Base-by-base conservation (phyloP, 345 rosid species). In the Tarenaya hassleriana region DNA sequence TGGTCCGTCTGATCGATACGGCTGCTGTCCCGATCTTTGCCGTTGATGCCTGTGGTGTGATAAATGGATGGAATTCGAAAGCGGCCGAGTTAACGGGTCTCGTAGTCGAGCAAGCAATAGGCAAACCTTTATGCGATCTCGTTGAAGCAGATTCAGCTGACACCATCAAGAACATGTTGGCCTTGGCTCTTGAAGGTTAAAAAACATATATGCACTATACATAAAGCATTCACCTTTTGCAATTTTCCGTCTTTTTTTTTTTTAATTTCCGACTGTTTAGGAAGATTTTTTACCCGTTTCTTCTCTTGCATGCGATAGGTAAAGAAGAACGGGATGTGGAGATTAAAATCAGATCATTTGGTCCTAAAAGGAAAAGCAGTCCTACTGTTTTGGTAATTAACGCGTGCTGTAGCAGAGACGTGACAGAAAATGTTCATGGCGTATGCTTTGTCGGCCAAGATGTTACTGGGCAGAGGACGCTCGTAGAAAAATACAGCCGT, bases 381-480 rank as follows among this genome's bases (percentile, higher is more conserved):
- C 88, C 91, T 16, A 52, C 82, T 21, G 53, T 64, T 49, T 67
- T 88, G 62, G 71, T 80, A 34, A 82, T 80, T 55, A 88, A 78
- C 64, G 79, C 86, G 48, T 88, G 96, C 68, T 80, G 86, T 71
- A 84, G 78, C 70, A 73, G 81, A 58, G 91, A 80, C 55, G 41
- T 52, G 10, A 55, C 41, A 63, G 81, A 69, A 46, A 82, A 70
- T 44, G 72, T 88, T 49, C 74, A 63, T 44, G 95, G 96, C 29
- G 71, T 84, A 47, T 88, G 96, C 74, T 84, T 88, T 44, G 70
- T 82, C 45, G 96, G 81, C 50, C 95, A 88, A 75, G 96, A 88
- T 69, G 60, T 82, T 41, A 84, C 88, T 0, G 78, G 77, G 14
- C 81, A 88, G 46, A 88, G 72, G 63, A 35, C 52, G 62, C 65